Percentiles rank a stretch among this genome's conserved stretches.
These are phyloP conservation scores for Fusarium buxicola DNA, from an alignment of 2,329 filamentous ascomycete genomes.

Conservation along the genomic window DNA sequence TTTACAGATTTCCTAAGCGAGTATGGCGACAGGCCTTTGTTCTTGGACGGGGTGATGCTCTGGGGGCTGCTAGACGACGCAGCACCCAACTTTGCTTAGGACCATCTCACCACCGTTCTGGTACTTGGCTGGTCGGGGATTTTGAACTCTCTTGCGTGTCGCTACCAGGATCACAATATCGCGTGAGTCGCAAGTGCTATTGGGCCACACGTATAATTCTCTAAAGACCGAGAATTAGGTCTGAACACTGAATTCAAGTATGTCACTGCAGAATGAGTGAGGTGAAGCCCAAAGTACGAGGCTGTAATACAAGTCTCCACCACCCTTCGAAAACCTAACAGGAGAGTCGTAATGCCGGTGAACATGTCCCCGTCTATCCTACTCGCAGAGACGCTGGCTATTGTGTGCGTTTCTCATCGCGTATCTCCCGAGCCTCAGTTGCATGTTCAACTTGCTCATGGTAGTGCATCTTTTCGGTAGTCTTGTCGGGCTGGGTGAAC, in stretches of 20 bases:
- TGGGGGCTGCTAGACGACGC: no score
- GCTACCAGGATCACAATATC: background rate
- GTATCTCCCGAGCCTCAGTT: background rate
- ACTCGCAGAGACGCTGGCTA: background rate
- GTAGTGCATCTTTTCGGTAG: conserved; percentile 7
- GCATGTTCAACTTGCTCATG: background rate
- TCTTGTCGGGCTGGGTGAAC: conserved; percentile 11
- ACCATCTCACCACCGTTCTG: no score
- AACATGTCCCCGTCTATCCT: background rate
- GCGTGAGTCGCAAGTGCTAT: background rate
- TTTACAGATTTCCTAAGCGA: no score
- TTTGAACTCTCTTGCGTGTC: no score
- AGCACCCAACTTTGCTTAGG: no score
- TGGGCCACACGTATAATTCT: background rate
- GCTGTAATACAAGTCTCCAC: background rate
- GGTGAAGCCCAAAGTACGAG: background rate
- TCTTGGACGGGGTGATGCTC: no score
- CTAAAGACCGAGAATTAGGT: background rate
- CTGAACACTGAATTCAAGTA: background rate
- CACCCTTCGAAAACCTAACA: background rate
- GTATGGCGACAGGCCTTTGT: no score
- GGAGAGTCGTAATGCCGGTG: background rate
- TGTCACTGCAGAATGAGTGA: background rate
- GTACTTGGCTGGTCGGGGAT: no score
- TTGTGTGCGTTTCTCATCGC: no score